A percentile compares a stretch with the other conserved stretches of the same genome.
Evolutionary conservation across 192 early-diverging fungal genomes (phyloP).

Genomic region (Coemansia sp.): DNA sequence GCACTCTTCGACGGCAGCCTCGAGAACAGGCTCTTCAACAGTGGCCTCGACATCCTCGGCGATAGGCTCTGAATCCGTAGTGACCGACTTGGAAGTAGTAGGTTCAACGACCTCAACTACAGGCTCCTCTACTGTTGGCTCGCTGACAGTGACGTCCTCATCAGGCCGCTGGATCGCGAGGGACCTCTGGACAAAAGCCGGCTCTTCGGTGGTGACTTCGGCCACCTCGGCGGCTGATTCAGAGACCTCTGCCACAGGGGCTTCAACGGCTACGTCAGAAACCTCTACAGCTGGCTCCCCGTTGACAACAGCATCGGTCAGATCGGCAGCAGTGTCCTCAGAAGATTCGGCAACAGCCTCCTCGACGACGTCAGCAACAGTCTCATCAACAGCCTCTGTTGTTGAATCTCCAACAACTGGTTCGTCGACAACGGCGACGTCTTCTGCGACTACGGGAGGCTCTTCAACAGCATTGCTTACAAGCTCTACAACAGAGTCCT

Average conservation of each 20-base stretch:
- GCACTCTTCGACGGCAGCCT: background rate
- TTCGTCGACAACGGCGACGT: background rate
- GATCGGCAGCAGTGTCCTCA: constrained; percentile 7
- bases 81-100: background rate
- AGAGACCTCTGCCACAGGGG: background rate
- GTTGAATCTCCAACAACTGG: background rate
- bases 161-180: background rate
- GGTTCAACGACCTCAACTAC: background rate
- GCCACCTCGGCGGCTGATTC: background rate
- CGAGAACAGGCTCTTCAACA: background rate
- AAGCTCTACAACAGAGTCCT: background rate
- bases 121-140: background rate
- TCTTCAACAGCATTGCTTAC: background rate
- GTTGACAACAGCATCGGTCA: background rate
- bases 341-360: background rate
- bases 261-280: background rate
- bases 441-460: background rate
- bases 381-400: background rate
- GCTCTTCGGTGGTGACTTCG: background rate
- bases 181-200: background rate
- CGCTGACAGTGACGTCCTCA: background rate
- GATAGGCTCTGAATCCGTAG: background rate
- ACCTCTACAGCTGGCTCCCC: background rate
- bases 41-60: background rate
- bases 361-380: background rate